Percentiles rank a stretch among this genome's conserved stretches.
These are phyloP conservation scores for Paxillus rubicundulus DNA, from an alignment of 768 basidiomycete genomes.

Conservation along the genomic window DNA sequence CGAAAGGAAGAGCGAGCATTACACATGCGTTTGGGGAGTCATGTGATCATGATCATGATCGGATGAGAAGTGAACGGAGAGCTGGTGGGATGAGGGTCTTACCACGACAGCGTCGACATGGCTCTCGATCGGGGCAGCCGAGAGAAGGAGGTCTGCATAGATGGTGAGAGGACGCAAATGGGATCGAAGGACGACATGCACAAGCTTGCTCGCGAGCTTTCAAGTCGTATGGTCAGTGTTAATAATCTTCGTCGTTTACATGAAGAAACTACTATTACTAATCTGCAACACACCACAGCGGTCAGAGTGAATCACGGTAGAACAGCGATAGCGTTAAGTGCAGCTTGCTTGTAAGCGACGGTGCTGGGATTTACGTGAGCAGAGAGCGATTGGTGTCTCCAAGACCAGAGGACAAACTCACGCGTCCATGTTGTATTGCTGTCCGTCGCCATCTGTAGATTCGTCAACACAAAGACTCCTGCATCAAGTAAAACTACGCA, in stretches of 20 bases:
- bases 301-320: not conserved
- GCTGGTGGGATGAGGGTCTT: conserved; percentile 22
- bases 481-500: conserved; percentile 28
- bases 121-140: conserved; percentile 67
- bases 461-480: conserved; percentile 1
- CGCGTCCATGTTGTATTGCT: conserved; percentile 78
- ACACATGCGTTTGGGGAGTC: conserved; percentile 80
- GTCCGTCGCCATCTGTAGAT: conserved; percentile 61
- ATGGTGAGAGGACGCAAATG: not conserved
- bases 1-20: conserved; percentile 70
- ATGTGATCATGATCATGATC: conserved; percentile 26
- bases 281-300: conserved; percentile 38
- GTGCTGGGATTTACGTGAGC: conserved; percentile 39
- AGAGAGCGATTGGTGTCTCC: not conserved
- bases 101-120: conserved; percentile 72
- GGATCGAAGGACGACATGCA: conserved; percentile 25
- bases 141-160: conserved; percentile 57
- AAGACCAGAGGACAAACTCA: conserved; percentile 30
- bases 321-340: conserved; percentile 60
- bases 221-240: not conserved
- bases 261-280: conserved; percentile 59
- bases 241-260: not conserved
- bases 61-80: not conserved
- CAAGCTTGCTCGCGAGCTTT: conserved; percentile 78
- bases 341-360: conserved; percentile 79